Evolutionary conservation across 495 filamentous ascomycete genomes (phyloP).

Genomic region (Schizothecium vesticola): DNA sequence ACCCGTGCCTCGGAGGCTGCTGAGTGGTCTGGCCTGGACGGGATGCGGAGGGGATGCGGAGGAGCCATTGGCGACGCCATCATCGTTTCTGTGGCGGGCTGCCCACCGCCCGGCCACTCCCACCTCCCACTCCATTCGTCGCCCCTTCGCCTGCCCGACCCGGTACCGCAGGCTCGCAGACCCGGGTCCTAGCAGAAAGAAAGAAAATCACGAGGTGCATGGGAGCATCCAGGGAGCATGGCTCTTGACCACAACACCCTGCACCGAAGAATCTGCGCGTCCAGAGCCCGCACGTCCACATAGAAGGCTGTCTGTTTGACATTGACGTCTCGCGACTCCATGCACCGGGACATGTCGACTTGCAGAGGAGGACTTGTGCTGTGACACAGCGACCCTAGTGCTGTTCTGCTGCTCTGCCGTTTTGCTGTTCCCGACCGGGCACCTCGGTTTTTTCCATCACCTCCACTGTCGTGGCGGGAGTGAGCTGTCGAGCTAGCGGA

Average conservation of each 20-base stretch:
- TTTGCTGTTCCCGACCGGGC: no score
- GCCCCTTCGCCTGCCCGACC: not conserved
- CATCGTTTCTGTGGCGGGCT: not conserved
- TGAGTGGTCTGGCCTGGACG: not conserved
- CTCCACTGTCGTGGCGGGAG: not conserved
- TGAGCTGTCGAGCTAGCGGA: not conserved
- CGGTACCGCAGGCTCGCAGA: not conserved
- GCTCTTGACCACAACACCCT: not conserved
- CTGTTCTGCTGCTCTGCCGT: not conserved
- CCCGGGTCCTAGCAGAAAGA: not conserved
- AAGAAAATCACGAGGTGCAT: not conserved
- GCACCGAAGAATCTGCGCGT: not conserved
- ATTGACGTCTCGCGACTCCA: not conserved
- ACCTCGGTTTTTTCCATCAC: not conserved
- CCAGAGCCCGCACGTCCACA: not conserved
- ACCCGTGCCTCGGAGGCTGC: constrained; percentile 6
- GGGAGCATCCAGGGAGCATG: not conserved
- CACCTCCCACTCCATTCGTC: not conserved
- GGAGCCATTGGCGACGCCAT: not conserved
- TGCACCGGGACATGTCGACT: not conserved
- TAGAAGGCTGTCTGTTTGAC: not conserved
- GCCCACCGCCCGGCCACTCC: not conserved
- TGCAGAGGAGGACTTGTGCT: no score
- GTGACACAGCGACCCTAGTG: not conserved
- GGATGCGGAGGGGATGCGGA: not conserved